A percentile compares a stretch with the other conserved stretches of the same genome.
Conservation (phyloP, 306 rosid genomes). For the Trifolium subterraneum region DNA sequence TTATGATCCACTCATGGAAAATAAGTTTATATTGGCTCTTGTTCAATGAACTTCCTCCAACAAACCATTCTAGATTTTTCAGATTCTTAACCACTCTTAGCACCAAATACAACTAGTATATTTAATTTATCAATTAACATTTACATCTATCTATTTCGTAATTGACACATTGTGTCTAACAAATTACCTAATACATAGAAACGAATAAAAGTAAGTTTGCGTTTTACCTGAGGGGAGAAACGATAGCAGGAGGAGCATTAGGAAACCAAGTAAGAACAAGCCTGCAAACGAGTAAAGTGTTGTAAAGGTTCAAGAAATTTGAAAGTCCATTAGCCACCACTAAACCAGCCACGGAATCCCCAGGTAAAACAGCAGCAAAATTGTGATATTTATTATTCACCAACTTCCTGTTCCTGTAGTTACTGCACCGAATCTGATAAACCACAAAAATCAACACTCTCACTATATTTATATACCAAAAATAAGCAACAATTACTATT, state of each 20-base stretch:
- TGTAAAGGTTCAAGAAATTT: slow-evolving; percentile 89
- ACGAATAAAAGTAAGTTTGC: no score
- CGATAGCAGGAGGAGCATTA: slow-evolving; percentile 82
- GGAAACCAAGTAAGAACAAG: slow-evolving; percentile 99
- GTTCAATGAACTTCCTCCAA: slow-evolving; percentile 11
- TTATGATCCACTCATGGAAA: not conserved
- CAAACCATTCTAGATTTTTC: no score
- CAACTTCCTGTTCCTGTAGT: slow-evolving; percentile 40
- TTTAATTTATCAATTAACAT: no score
- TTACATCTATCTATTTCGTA: not conserved
- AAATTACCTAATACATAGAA: no score
- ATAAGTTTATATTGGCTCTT: not conserved
- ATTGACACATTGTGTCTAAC: no score
- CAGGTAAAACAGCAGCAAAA: slow-evolving; percentile 90
- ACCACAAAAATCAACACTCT: not conserved
- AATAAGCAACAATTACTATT: not conserved
- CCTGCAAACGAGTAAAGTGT: slow-evolving; percentile 80
- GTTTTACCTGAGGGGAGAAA: slow-evolving; percentile 93
- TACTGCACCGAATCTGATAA: slow-evolving; percentile 72
- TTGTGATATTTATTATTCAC: slow-evolving; percentile 56
- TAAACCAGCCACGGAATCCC: slow-evolving; percentile 87
- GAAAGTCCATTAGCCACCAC: slow-evolving; percentile 79
- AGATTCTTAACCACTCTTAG: no score
- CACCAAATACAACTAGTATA: no score
- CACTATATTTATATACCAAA: no score